These are phyloP conservation scores for Peniophora sp. DNA, from an alignment of 1,284 basidiomycete species.

Conservation along the genomic window DNA sequence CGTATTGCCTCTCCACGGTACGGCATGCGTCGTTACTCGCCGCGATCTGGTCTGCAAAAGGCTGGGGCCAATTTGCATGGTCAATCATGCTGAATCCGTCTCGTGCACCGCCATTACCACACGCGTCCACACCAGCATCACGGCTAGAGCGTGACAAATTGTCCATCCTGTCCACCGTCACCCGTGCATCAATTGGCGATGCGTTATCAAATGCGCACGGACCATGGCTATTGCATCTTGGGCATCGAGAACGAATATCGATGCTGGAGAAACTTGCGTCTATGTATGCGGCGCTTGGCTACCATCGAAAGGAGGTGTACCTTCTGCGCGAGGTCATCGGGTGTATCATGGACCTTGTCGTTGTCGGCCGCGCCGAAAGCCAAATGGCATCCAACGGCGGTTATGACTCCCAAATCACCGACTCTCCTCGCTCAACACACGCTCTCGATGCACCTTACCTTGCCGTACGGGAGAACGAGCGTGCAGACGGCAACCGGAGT, in stretches of 20 bases:
- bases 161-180: conserved; percentile 57
- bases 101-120: conserved; percentile 46
- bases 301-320: conserved; percentile 79
- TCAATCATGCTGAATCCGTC: conserved; percentile 65
- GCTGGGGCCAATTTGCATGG: conserved; percentile 79
- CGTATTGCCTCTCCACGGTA: conserved; percentile 59
- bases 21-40: conserved; percentile 66
- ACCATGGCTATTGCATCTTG: conserved; percentile 80
- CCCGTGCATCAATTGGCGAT: conserved; percentile 57
- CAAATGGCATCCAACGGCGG: conserved; percentile 23
- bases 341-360: conserved; percentile 71
- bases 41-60: conserved; percentile 78
- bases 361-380: conserved; percentile 64
- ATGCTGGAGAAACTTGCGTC: conserved; percentile 65
- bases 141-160: conserved; percentile 52
- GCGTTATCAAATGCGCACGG: conserved; percentile 68
- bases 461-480: conserved; percentile 65
- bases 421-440: conserved; percentile 14
- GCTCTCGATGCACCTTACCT: conserved; percentile 33
- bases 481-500: conserved; percentile 70
- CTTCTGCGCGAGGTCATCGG: conserved; percentile 79
- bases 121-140: conserved; percentile 30
- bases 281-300: conserved; percentile 72
- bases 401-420: conserved; percentile 6
- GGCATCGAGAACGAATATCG: conserved; percentile 64